Evolutionary conservation across 2,329 filamentous ascomycete genomes (phyloP).

Genomic region (Dryadomyces quercivorus): DNA sequence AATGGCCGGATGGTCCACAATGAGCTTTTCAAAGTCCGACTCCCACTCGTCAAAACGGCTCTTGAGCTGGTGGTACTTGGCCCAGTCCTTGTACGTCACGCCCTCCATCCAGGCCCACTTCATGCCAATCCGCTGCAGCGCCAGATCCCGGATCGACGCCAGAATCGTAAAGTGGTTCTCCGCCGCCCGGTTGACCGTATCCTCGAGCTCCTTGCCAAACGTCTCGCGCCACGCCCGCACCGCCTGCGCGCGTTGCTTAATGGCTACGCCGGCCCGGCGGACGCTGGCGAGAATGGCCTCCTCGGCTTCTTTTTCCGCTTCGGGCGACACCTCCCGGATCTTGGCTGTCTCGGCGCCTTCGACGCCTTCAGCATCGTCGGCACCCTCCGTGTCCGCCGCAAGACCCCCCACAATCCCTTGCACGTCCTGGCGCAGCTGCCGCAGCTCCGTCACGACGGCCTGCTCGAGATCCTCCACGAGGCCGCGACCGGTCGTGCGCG

Average conservation of each 20-base stretch:
- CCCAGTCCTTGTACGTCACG: constrained; percentile 94
- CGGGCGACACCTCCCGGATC: neutral
- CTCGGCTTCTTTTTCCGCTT: neutral
- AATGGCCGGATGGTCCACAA: constrained; percentile 61
- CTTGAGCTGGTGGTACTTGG: constrained; percentile 83
- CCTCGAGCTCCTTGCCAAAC: constrained; percentile 58
- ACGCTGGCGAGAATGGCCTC: constrained; percentile 34
- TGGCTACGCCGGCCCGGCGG: constrained; percentile 54
- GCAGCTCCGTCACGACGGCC: constrained; percentile 50
- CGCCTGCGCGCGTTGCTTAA: constrained; percentile 66
- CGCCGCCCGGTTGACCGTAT: constrained; percentile 59
- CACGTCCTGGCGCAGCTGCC: constrained; percentile 51
- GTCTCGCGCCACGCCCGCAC: constrained; percentile 65
- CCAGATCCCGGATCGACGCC: constrained; percentile 69
- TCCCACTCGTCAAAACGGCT: constrained; percentile 76
- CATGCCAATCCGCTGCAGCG: constrained; percentile 85
- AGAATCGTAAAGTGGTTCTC: constrained; percentile 72
- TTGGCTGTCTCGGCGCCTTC: neutral
- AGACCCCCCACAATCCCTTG: constrained; percentile 39
- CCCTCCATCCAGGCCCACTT: constrained; percentile 93
- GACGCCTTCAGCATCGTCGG: neutral
- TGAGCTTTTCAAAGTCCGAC: constrained; percentile 64
- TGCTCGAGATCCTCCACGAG: constrained; percentile 58
- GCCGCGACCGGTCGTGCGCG: constrained; percentile 51
- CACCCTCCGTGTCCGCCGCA: constrained; percentile 13